Percentiles rank a stretch among this genome's conserved stretches.
These are phyloP conservation scores for Trichoderma polysporum DNA, from an alignment of 2,329 filamentous ascomycete genomes.

Conservation along the genomic window DNA sequence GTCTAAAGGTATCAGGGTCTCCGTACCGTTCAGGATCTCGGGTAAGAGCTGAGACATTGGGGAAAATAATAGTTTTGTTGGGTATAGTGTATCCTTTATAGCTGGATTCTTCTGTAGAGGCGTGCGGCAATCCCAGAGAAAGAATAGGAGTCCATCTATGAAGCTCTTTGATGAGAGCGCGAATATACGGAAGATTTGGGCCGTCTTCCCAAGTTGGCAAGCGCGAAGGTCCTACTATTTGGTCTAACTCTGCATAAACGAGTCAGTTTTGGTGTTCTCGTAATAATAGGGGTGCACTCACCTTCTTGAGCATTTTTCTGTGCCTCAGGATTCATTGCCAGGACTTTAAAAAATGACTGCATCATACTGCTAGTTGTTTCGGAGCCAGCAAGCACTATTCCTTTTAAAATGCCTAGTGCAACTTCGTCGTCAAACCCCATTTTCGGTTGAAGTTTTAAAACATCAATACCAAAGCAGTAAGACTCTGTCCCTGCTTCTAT, in stretches of 20 bases:
- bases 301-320: not conserved
- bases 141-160: slow-evolving; percentile 1
- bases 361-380: slow-evolving; percentile 19
- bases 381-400: not conserved
- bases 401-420: not conserved
- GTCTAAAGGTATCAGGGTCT: slow-evolving; percentile 12
- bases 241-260: slow-evolving; percentile 40
- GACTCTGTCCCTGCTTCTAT: not conserved
- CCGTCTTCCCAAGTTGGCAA: slow-evolving; percentile 46
- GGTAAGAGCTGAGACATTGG: not conserved
- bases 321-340: slow-evolving; percentile 7
- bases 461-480: slow-evolving; percentile 4
- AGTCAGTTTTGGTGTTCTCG: not conserved
- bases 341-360: slow-evolving; percentile 5
- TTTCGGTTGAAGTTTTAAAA: not conserved
- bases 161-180: slow-evolving; percentile 33
- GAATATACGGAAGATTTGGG: slow-evolving; percentile 43
- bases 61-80: not conserved
- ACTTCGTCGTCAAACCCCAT: not conserved
- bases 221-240: slow-evolving; percentile 42
- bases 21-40: slow-evolving; percentile 1
- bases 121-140: not conserved
- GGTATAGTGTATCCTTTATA: not conserved
- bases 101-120: not conserved
- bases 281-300: not conserved